Evolutionary conservation across 1,284 basidiomycete genomes (phyloP).

Genomic region (Fomitiporia mediterranea): DNA sequence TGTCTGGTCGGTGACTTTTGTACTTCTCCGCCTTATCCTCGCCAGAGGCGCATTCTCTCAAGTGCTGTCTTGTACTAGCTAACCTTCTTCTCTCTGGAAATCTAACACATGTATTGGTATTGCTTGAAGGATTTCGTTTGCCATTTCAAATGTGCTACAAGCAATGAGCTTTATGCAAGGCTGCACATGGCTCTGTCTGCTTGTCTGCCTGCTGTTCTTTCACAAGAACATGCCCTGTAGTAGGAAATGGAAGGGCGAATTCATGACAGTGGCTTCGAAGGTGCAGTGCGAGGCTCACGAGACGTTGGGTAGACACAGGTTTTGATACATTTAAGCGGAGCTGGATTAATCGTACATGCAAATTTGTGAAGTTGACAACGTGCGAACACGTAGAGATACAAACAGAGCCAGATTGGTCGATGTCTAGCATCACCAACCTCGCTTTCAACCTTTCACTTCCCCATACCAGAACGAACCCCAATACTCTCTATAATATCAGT

Average conservation of each 20-base stretch:
- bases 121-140: no score
- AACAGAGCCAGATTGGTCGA: not conserved
- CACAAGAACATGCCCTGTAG: not conserved
- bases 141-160: no score
- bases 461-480: no score
- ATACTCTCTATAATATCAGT: not conserved
- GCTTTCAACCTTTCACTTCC: not conserved
- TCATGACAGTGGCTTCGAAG: not conserved
- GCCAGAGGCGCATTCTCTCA: not conserved
- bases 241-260: constrained; percentile 1
- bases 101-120: no score
- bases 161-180: not conserved
- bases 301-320: not conserved
- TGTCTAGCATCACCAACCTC: not conserved
- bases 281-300: not conserved
- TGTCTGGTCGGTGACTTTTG: not conserved
- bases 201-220: not conserved
- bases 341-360: not conserved
- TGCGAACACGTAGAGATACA: not conserved
- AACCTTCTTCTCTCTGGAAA: no score
- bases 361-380: not conserved
- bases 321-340: constrained; percentile 7
- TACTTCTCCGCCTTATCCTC: not conserved
- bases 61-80: not conserved
- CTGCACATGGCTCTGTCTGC: not conserved